Evolutionary conservation across 345 rosid species (phyloP), one percentile per base, ranked within the genome.

Genomic region (Eucalyptus melliodora): DNA sequence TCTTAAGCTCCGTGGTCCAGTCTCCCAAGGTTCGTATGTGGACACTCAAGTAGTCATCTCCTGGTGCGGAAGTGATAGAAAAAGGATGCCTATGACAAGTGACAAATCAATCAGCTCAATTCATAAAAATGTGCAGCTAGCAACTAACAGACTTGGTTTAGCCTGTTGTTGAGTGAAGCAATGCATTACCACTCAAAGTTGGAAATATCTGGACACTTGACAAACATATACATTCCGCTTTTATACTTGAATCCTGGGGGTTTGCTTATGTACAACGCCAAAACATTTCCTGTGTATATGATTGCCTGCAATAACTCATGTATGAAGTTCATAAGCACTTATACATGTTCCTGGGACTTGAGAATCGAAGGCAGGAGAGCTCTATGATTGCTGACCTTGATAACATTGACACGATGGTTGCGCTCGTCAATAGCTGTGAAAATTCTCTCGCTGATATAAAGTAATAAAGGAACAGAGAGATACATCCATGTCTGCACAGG

Each of bases 221-320:
- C 92, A 87, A 98, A 98, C 89, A 97, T 92, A 91, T 98, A 97
- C 99, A 98, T 98, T 88, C 99, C 99, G 91, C 99, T 98, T 92
- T 91, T 92, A 91, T 98, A 97, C 91, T 91, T 95, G 91, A 98
- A 98, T 44, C 95, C 97, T 23, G 91, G 92, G 82, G 99, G 99
- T 92, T 98, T 98, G 17, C 94, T 93, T 89, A 98, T 92, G 93
- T 98, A 96, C 17, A 97, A 92, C 34, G 99, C 99, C 44, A 98
- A 94, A 91, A 98, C 99, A 88, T 96, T 97, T 87, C 99, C 99
- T 40, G 99, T 42, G 88, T 97, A 97, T 91, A 96, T 96, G 55
- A 94, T 93, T 86, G 98, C 99, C 99, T 98, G 94, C 89, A 88
- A 90, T n/a, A 21, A 53, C 87, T 89, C 34, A 89, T 23, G 30